These are phyloP conservation scores for Talaromyces sp. DNA, from an alignment of 2,329 filamentous ascomycete genomes.

Conservation along the genomic window DNA sequence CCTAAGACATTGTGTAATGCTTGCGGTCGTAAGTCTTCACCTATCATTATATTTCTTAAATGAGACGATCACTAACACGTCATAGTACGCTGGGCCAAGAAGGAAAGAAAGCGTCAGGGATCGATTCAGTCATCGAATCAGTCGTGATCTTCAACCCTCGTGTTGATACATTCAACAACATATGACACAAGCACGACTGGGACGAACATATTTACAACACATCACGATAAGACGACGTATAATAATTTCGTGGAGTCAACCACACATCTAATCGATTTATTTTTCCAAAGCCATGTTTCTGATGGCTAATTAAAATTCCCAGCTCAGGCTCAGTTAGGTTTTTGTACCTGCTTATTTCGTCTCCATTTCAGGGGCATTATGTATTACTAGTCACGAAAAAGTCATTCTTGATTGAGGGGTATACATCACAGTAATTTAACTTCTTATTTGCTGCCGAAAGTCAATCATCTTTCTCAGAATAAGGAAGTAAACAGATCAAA, in stretches of 20 bases:
- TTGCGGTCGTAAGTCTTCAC: constrained; percentile 67
- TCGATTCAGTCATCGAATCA: constrained; percentile 8
- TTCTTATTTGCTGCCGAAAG: background rate
- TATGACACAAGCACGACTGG: background rate
- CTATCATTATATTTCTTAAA: background rate
- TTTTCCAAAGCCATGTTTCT: background rate
- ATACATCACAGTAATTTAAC: background rate
- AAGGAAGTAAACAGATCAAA: background rate
- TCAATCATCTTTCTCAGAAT: background rate
- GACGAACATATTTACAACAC: background rate
- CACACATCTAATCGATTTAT: background rate
- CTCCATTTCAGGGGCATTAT: background rate
- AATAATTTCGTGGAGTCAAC: background rate
- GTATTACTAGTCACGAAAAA: constrained; percentile 1
- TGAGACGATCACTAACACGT: background rate
- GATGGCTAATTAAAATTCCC: background rate
- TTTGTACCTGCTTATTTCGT: background rate
- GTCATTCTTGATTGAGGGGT: background rate
- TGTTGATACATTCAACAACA: background rate
- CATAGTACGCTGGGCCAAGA: constrained; percentile 59
- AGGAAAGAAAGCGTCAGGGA: constrained; percentile 68
- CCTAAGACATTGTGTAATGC: constrained; percentile 96
- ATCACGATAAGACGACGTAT: background rate
- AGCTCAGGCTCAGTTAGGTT: background rate
- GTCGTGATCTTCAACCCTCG: background rate